Evolutionary conservation across 225 moss, liverwort and hornwort species (phyloP), one percentile per base, ranked within the genome.

Genomic region (Ulota crispa): DNA sequence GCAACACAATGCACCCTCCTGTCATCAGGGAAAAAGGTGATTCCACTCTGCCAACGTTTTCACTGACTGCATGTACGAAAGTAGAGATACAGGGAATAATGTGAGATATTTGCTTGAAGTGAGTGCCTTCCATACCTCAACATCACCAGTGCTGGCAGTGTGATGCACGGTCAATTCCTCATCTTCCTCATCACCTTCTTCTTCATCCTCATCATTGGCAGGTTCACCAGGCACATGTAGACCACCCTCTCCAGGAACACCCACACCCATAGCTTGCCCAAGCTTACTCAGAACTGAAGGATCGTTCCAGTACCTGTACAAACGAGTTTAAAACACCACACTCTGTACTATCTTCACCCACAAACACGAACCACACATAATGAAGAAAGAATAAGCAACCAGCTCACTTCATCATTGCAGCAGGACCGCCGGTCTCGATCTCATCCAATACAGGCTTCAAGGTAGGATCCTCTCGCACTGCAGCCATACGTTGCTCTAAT

Each of bases 401-500:
- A 63, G 19, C 96, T 89, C 80, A 98, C 98, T 98, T 98, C 98
- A 98, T 98, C 98, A 98, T 98, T 31, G 98, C 98, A 53, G 98
- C 98, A 72, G 98, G 98, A 10, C 98, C 98, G 45, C 95, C 98
- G 10, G 86, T 87, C 77, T 98, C 98, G 30, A 98, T 98, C 85
- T 98, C 98, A 45, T 98, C 98, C 80, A 98, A 81, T 18, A 98
- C 98, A 31, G 98, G 98, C 87, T 98, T 98, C 82, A 98, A 85
- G 34, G 92, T 52, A 70, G 98, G 98, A 78, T 98, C 98, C 66
- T 98, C 93, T 81, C 98, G 91, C 78, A 98, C 98, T 85, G 95
- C 95, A 50, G 94, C 92, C 98, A 98, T 98, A 32, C 95, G 92
- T 61, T 93, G 86, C 88, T 98, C 98, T 73, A 98, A 79, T 82